Evolutionary conservation across 768 basidiomycete species (phyloP), one percentile per base, ranked within the genome.

Genomic region (Lanmaoa rubissima): DNA sequence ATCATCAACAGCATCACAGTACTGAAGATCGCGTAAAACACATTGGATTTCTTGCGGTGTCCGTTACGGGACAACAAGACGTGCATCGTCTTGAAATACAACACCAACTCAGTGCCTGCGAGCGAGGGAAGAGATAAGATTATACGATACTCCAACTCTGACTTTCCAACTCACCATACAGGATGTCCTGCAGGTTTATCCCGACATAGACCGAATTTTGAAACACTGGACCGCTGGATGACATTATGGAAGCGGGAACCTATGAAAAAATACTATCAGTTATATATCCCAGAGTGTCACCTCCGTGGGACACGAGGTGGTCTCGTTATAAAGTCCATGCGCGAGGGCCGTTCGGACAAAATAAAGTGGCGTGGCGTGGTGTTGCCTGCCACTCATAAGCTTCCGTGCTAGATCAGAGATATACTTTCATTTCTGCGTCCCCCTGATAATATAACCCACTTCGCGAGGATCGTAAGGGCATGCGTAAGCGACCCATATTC

Each of bases 1-100:
- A 67, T 67, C 36, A 76, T 55, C n/a, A 70, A 12, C 9, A 75
- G 45, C 60, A 73, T 59, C 28, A 56, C 52, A 11, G 26, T 70
- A 51, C 68, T 70, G 47, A 70, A 72, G 28, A 52, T 11, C 17
- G 55, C 62, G 9, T 67, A 68, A n/a, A 72, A 64, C 11, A 48
- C 24, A 44, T 67, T 61, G 0, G 50, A 53, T 31, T n/a, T 56
- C 28, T 50, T 49, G 1, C 48, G 54, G 11, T 31, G 55, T 17
- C 34, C 16, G 14, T 43, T 44, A 0, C 44, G 19, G 19, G 16
- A 57, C 43, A 71, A 26, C 50, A 67, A 24, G 44, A 47, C 51
- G 6, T 52, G 58, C 59, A 70, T 64, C 46, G 66, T 64, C 49
- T 52, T 64, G 48, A 70, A 44, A 44, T 70, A 70, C 16, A 69